phyloP scores from a whole-genome alignment of 2,329 filamentous ascomycete species.

The Aspergillus calidoustus region DNA sequence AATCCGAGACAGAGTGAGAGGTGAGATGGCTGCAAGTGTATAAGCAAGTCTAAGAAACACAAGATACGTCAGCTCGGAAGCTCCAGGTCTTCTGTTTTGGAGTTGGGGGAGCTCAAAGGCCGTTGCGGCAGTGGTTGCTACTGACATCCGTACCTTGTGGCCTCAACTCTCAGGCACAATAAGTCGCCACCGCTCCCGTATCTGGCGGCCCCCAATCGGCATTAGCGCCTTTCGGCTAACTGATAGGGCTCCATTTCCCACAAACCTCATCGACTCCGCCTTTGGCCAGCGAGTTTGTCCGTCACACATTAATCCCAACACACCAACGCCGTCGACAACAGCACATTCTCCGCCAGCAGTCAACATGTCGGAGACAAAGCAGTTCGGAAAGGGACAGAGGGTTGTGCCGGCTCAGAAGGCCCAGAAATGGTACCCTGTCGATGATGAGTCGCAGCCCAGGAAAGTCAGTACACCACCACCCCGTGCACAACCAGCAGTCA shows the following conservation, averaged over 20 bases:
- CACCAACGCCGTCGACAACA: constrained; percentile 49
- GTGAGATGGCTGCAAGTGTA: constrained; percentile 3
- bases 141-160: not conserved
- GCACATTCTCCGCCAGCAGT: constrained; percentile 48
- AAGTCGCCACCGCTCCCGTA: constrained; percentile 18
- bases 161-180: constrained; percentile 18
- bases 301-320: constrained; percentile 47
- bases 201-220: constrained; percentile 33
- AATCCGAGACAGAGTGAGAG: not conserved
- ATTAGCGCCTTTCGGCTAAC: constrained; percentile 45
- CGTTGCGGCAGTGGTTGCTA: constrained; percentile 16
- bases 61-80: constrained; percentile 35
- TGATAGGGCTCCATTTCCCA: constrained; percentile 48
- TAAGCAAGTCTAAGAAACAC: constrained; percentile 23
- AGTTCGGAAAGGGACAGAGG: constrained; percentile 96
- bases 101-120: constrained; percentile 13
- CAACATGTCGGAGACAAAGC: constrained; percentile 77
- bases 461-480: constrained; percentile 73
- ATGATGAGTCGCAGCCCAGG: constrained; percentile 86
- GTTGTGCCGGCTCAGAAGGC: constrained; percentile 91
- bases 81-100: constrained; percentile 10
- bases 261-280: constrained; percentile 47
- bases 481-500: constrained; percentile 21
- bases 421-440: constrained; percentile 98
- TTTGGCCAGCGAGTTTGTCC: constrained; percentile 42